Percentiles rank a stretch among this genome's conserved stretches.
Conservation (phyloP, 1,284 basidiomycete species). For the Austroboletus novae-zelandiae region DNA sequence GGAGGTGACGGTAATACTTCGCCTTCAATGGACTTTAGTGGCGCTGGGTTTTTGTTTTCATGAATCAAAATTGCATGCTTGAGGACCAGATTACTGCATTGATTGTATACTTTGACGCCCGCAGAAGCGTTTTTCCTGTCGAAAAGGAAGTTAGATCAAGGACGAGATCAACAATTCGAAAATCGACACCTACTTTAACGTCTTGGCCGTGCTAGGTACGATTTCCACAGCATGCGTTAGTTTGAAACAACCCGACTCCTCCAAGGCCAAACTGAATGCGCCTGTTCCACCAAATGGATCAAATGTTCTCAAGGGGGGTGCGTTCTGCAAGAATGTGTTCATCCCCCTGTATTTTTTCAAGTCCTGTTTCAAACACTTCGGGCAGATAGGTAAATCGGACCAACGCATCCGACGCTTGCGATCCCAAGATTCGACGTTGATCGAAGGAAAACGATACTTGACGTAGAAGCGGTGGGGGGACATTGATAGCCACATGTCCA, state of each 20-base stretch:
- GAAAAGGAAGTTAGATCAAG: conserved; percentile 1
- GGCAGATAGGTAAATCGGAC: conserved; percentile 44
- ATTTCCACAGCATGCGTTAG: conserved; percentile 68
- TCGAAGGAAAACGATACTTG: conserved; percentile 44
- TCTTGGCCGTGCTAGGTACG: conserved; percentile 64
- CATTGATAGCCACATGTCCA: conserved; percentile 47
- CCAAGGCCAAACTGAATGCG: conserved; percentile 59
- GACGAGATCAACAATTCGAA: not conserved
- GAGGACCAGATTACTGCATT: conserved; percentile 63
- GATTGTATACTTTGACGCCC: conserved; percentile 45
- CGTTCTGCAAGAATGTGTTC: conserved; percentile 25
- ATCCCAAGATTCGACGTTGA: conserved; percentile 41
- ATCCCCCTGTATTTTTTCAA: conserved; percentile 34
- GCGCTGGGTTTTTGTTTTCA: conserved; percentile 36
- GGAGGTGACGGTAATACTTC: conserved; percentile 42
- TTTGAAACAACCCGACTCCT: conserved; percentile 48
- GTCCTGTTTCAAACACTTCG: conserved; percentile 40
- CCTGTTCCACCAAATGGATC: conserved; percentile 69
- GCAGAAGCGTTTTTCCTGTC: conserved; percentile 46
- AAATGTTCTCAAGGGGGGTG: conserved; percentile 44
- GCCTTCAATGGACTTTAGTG: conserved; percentile 39
- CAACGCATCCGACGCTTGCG: conserved; percentile 30
- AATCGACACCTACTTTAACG: conserved; percentile 46
- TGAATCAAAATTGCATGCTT: conserved; percentile 51
- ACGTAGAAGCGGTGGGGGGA: conserved; percentile 60